Conservation (phyloP, 192 early-diverging fungal species). For the Backusella tarrabulga region DNA sequence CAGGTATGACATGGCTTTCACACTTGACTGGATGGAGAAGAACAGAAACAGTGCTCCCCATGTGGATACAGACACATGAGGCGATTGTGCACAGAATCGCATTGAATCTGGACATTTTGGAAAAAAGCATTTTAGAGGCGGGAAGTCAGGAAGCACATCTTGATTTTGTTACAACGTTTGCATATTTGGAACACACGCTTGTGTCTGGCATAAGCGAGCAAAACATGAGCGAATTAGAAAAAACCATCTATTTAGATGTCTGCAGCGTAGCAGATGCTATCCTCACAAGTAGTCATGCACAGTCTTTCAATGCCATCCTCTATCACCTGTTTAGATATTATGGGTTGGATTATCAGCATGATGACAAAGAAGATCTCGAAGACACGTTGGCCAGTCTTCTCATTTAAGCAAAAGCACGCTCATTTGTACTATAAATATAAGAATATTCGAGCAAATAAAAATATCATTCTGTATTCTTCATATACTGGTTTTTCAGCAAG, state of each 20-base stretch:
- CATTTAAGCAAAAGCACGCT: not conserved
- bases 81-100: not conserved
- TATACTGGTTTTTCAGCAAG: too few relatives aligned
- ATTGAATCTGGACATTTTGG: not conserved
- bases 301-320: not conserved
- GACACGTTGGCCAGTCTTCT: not conserved
- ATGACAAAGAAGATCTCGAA: not conserved
- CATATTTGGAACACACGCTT: not conserved
- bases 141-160: constrained; percentile 1
- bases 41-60: not conserved
- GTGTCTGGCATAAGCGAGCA: not conserved
- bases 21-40: constrained; percentile 10
- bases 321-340: constrained; percentile 4
- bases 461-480: not conserved
- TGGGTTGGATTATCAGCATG: not conserved
- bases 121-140: not conserved
- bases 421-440: not conserved
- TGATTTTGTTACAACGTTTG: not conserved
- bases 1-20: constrained; percentile 14
- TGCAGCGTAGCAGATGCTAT: constrained; percentile 8
- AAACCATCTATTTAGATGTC: constrained; percentile 9
- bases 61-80: not conserved
- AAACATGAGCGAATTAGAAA: not conserved
- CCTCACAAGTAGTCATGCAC: constrained; percentile 3
- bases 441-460: not conserved